A percentile compares a stretch with the other conserved stretches of the same genome.
Evolutionary conservation across 345 rosid genomes (phyloP).

Genomic region (Arabidopsis arenosa): DNA sequence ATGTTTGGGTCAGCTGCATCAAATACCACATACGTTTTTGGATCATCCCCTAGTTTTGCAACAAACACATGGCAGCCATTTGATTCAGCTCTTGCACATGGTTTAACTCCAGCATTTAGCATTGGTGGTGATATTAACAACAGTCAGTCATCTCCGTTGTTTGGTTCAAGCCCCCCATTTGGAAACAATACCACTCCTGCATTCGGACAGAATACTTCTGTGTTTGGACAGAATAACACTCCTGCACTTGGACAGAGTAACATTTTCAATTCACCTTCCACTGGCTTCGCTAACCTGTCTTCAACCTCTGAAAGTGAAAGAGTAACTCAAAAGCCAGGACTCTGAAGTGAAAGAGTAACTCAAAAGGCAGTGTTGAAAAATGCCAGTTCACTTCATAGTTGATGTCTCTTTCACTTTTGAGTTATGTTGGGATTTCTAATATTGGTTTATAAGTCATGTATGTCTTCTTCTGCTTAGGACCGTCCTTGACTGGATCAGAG

Average conservation of each 20-base stretch:
- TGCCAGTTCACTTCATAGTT: background rate
- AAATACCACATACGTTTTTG: conserved; percentile 51
- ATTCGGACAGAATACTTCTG: conserved; percentile 51
- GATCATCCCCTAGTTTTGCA: conserved; percentile 59
- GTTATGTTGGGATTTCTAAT: conserved; percentile 23
- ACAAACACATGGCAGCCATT: conserved; percentile 54
- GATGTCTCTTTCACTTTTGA: conserved; percentile 17
- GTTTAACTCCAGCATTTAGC: conserved; percentile 53
- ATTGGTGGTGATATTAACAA: conserved; percentile 48
- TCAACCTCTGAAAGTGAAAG: conserved; percentile 43
- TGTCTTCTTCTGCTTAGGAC: too few species aligned
- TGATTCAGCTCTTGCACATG: conserved; percentile 51
- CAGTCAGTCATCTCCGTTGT: conserved; percentile 67
- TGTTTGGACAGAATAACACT: conserved; percentile 52
- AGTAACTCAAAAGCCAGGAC: too few species aligned
- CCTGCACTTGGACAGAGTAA: conserved; percentile 53
- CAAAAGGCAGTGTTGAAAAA: background rate
- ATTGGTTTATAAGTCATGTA: background rate
- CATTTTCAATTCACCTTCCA: conserved; percentile 60
- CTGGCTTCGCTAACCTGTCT: conserved; percentile 57
- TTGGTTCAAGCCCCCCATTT: conserved; percentile 53
- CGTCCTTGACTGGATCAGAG: too few species aligned
- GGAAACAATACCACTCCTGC: conserved; percentile 53
- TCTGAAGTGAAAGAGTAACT: background rate
- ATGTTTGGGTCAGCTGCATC: conserved; percentile 57